phyloP scores from a whole-genome alignment of 345 rosid genomes.

The Turritis glabra region DNA sequence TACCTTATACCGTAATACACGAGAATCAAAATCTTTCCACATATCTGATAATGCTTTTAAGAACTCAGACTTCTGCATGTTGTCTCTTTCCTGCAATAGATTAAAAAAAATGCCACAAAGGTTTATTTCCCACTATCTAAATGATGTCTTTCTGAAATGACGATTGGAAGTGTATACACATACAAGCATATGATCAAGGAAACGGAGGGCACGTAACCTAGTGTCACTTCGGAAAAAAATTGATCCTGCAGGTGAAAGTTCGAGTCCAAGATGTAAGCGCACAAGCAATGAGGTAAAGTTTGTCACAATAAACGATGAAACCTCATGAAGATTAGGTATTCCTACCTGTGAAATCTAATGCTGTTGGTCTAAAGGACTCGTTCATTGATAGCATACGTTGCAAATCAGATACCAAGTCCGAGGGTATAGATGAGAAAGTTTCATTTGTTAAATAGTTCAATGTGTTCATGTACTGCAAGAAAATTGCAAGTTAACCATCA shows the following conservation, averaged over 20 bases:
- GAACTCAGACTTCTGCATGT: conserved; percentile 96
- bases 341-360: conserved; percentile 88
- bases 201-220: conserved; percentile 96
- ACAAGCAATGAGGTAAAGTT: conserved; percentile 1
- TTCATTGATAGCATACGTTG: conserved; percentile 85
- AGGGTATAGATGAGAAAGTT: conserved; percentile 76
- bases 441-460: conserved; percentile 83
- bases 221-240: conserved; percentile 89
- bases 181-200: conserved; percentile 99
- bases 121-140: not conserved
- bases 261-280: conserved; percentile 22
- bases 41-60: conserved; percentile 88
- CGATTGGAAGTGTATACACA: conserved; percentile 36
- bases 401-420: conserved; percentile 79
- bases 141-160: conserved; percentile 2
- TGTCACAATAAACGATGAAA: conserved; percentile 9
- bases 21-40: conserved; percentile 98
- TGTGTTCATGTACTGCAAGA: conserved; percentile 85
- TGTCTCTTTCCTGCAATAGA: conserved; percentile 80
- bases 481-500: conserved; percentile 17
- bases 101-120: conserved; percentile 7
- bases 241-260: conserved; percentile 62
- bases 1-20: conserved; percentile 95
- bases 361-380: conserved; percentile 83
- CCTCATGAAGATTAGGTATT: conserved; percentile 5